Evolutionary conservation across 2,329 filamentous ascomycete genomes (phyloP).

Genomic region (Exophiala xenobiotica): DNA sequence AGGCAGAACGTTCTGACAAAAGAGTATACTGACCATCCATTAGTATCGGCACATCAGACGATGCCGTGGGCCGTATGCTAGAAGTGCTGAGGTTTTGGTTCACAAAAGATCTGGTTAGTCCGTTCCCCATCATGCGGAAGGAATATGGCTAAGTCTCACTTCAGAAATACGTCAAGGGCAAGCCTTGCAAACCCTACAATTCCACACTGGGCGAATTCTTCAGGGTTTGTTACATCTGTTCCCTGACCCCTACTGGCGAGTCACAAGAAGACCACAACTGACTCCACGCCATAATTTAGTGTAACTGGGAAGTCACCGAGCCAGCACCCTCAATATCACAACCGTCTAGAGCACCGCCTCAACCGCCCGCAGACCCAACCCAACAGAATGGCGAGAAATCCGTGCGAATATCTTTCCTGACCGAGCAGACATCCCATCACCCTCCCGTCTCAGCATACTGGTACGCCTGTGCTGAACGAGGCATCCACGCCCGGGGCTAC

Average conservation of each 20-base stretch:
- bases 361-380: constrained; percentile 37
- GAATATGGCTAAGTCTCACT: constrained; percentile 11
- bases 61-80: constrained; percentile 88
- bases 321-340: constrained; percentile 63
- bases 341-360: constrained; percentile 35
- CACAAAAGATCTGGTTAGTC: constrained; percentile 79
- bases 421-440: constrained; percentile 97
- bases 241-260: neutral
- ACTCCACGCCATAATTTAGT: constrained; percentile 61
- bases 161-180: constrained; percentile 95
- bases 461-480: constrained; percentile 87
- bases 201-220: constrained; percentile 97
- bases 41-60: constrained; percentile 82
- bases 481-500: constrained; percentile 82
- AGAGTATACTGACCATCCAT: constrained; percentile 40
- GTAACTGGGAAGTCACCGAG: constrained; percentile 91
- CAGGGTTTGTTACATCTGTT: constrained; percentile 60
- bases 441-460: constrained; percentile 96
- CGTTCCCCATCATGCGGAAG: neutral
- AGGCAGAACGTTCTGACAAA: constrained; percentile 3
- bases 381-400: constrained; percentile 40
- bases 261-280: constrained; percentile 6
- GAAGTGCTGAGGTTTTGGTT: constrained; percentile 97
- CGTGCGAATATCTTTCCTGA: constrained; percentile 86
- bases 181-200: constrained; percentile 98